A percentile compares a stretch with the other conserved stretches of the same genome.
Conservation (phyloP, 768 basidiomycete genomes). For the Russula lepida region DNA sequence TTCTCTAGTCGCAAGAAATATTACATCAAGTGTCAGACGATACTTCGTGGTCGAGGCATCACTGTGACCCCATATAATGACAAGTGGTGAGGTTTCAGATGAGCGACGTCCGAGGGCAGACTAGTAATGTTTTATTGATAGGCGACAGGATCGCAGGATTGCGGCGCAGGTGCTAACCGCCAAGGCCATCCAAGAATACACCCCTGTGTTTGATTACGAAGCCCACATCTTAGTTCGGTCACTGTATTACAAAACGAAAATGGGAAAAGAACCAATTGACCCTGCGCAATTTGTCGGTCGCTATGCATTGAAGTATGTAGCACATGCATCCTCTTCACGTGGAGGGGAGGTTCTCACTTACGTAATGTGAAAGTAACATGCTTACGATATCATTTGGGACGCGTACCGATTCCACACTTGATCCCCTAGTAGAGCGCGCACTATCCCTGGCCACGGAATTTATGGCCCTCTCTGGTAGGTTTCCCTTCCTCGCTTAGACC, state of each 20-base stretch:
- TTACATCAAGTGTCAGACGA: conserved; percentile 39
- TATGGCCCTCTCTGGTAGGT: conserved; percentile 30
- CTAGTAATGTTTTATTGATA: background rate
- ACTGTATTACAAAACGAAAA: conserved; percentile 29
- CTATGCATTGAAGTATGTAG: conserved; percentile 25
- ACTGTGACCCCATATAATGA: conserved; percentile 39
- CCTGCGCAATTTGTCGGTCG: conserved; percentile 35
- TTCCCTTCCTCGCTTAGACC: background rate
- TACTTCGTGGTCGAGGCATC: conserved; percentile 37
- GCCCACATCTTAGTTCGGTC: conserved; percentile 33
- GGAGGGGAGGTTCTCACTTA: background rate
- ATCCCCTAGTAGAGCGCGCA: conserved; percentile 33
- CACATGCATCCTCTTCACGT: background rate
- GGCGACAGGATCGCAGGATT: conserved; percentile 39
- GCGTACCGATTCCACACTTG: conserved; percentile 33
- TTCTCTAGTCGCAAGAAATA: conserved; percentile 41
- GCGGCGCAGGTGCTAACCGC: conserved; percentile 29
- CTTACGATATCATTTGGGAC: conserved; percentile 36
- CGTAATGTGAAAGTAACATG: conserved; percentile 34
- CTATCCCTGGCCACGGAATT: conserved; percentile 37
- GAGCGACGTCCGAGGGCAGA: background rate
- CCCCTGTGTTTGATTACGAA: conserved; percentile 33
- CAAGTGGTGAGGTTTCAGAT: conserved; percentile 28
- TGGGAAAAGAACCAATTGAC: conserved; percentile 31
- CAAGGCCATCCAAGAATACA: conserved; percentile 32